A percentile compares a stretch with the other conserved stretches of the same genome.
phyloP scores from a whole-genome alignment of 2,329 filamentous ascomycete genomes.

The Knufia petricola region DNA sequence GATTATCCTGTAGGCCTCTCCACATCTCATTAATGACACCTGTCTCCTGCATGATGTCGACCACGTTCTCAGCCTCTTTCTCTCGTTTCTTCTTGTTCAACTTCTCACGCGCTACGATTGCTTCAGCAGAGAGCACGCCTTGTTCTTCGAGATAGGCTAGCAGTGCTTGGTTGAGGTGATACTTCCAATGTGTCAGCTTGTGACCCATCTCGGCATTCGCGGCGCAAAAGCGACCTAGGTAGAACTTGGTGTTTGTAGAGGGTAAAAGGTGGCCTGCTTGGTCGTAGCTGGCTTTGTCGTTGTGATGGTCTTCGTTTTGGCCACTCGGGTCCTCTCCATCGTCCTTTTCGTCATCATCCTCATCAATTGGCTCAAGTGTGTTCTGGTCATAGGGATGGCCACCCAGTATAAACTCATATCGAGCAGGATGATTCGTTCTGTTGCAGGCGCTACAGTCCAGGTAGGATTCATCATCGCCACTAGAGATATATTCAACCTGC shows the following conservation, averaged over 20 bases:
- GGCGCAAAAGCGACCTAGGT: constrained; percentile 50
- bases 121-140: constrained; percentile 48
- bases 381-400: constrained; percentile 58
- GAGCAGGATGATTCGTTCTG: constrained; percentile 57
- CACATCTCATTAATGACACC: constrained; percentile 55
- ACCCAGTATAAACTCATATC: constrained; percentile 51
- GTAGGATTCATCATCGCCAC: constrained; percentile 15
- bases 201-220: constrained; percentile 61
- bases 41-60: constrained; percentile 52
- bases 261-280: constrained; percentile 40
- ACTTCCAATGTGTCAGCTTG: constrained; percentile 65
- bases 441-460: constrained; percentile 60
- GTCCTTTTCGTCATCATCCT: constrained; percentile 30
- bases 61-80: constrained; percentile 53
- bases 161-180: constrained; percentile 63
- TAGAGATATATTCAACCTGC: constrained; percentile 28
- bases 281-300: constrained; percentile 33
- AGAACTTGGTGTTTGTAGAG: constrained; percentile 39
- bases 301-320: constrained; percentile 31
- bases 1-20: constrained; percentile 53
- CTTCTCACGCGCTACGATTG: constrained; percentile 51
- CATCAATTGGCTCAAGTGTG: constrained; percentile 54
- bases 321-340: constrained; percentile 33
- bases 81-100: constrained; percentile 51
- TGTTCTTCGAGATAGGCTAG: constrained; percentile 50